A percentile compares a stretch with the other conserved stretches of the same genome.
Evolutionary conservation across 345 rosid species (phyloP).

Genomic region (Sisymbrium irio): DNA sequence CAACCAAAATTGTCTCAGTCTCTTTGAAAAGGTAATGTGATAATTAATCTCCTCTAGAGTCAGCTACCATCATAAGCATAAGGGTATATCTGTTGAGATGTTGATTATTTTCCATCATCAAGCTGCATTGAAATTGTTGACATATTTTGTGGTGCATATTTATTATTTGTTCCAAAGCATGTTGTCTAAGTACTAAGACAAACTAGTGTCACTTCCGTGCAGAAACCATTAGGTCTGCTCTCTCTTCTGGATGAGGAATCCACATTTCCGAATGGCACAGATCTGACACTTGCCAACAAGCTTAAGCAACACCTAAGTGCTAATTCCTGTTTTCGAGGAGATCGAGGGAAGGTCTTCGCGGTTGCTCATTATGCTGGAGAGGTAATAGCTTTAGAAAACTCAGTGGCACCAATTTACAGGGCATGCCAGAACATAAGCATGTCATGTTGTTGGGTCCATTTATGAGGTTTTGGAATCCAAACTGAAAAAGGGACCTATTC

Average conservation of each 20-base stretch:
- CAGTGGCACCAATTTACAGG: slow-evolving; percentile 15
- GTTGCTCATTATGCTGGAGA: slow-evolving; percentile 94
- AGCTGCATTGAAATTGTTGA: neutral
- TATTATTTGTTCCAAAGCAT: neutral
- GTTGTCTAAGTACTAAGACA: neutral
- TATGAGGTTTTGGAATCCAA: slow-evolving; percentile 4
- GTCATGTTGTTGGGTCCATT: slow-evolving; percentile 1
- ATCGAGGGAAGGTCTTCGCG: slow-evolving; percentile 68
- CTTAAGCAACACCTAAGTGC: slow-evolving; percentile 75
- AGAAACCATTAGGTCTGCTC: slow-evolving; percentile 91
- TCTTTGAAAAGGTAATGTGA: slow-evolving; percentile 82
- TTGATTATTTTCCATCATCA: slow-evolving; percentile 7
- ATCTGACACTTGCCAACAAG: slow-evolving; percentile 92
- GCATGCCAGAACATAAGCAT: neutral
- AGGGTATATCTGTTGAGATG: neutral
- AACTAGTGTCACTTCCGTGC: slow-evolving; percentile 32
- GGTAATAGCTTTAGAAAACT: slow-evolving; percentile 45
- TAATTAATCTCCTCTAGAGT: neutral
- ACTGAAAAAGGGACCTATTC: neutral
- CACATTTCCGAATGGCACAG: slow-evolving; percentile 91
- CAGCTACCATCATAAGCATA: slow-evolving; percentile 1
- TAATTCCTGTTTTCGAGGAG: slow-evolving; percentile 77
- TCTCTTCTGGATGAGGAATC: slow-evolving; percentile 97
- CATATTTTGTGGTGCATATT: neutral
- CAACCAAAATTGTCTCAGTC: slow-evolving; percentile 92